A percentile compares a stretch with the other conserved stretches of the same genome.
These are phyloP conservation scores for Crucibulum laeve DNA, from an alignment of 768 basidiomycete genomes.

Conservation along the genomic window DNA sequence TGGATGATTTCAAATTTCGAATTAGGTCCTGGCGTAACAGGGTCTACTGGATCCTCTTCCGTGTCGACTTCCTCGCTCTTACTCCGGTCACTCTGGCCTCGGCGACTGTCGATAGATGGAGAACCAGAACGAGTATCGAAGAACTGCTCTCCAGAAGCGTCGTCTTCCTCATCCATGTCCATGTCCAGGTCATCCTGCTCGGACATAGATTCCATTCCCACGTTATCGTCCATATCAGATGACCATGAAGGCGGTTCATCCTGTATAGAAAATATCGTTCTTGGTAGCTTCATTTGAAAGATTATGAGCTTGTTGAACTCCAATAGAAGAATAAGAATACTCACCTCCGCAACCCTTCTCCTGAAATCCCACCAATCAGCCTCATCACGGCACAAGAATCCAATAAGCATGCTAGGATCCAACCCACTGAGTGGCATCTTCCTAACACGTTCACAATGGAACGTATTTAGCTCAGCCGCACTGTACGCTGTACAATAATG, in stretches of 20 bases:
- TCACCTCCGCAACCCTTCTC: constrained; percentile 65
- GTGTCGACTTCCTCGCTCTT: constrained; percentile 59
- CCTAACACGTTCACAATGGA: constrained; percentile 94
- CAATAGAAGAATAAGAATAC: constrained; percentile 17
- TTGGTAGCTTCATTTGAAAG: constrained; percentile 39
- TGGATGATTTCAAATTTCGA: constrained; percentile 30
- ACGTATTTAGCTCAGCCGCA: constrained; percentile 72
- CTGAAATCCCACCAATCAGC: constrained; percentile 83
- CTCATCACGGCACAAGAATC: constrained; percentile 83
- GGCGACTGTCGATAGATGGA: constrained; percentile 29
- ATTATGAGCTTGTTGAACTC: constrained; percentile 7
- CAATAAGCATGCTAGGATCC: constrained; percentile 96
- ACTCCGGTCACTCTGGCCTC: constrained; percentile 27
- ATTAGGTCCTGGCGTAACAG: constrained; percentile 62
- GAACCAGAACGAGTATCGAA: constrained; percentile 50
- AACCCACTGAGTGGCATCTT: constrained; percentile 91
- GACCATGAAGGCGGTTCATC: constrained; percentile 87
- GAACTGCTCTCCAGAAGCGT: constrained; percentile 42
- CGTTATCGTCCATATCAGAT: constrained; percentile 66
- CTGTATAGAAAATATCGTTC: constrained; percentile 80
- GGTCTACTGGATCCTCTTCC: constrained; percentile 69
- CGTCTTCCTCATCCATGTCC: constrained; percentile 37
- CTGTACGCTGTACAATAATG: constrained; percentile 76
- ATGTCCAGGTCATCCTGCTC: constrained; percentile 65
- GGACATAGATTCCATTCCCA: constrained; percentile 81